Evolutionary conservation across 495 filamentous ascomycete genomes (phyloP).

Genomic region (Penicillium riverlandense): DNA sequence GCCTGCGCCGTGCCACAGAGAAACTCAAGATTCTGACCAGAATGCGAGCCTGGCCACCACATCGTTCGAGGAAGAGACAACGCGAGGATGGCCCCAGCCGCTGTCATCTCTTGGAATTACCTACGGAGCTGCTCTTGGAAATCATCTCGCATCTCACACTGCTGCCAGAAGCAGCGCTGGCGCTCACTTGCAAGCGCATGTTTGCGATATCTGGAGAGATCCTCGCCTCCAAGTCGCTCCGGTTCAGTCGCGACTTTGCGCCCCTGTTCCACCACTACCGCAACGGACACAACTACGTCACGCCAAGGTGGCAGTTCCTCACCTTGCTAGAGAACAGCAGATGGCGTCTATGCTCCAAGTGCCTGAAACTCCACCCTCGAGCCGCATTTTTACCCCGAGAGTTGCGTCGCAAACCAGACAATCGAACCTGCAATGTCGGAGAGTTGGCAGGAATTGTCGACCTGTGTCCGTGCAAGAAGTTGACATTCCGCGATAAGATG

Average conservation of each 20-base stretch:
- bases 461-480: constrained; percentile 40
- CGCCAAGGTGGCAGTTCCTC: constrained; percentile 37
- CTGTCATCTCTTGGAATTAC: constrained; percentile 35
- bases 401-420: constrained; percentile 28
- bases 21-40: constrained; percentile 25
- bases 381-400: constrained; percentile 29
- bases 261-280: constrained; percentile 40
- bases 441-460: constrained; percentile 36
- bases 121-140: constrained; percentile 36
- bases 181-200: constrained; percentile 39
- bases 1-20: constrained; percentile 23
- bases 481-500: constrained; percentile 37
- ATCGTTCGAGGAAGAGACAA: constrained; percentile 6
- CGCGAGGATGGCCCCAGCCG: constrained; percentile 12
- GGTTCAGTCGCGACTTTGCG: constrained; percentile 38
- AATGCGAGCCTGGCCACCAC: constrained; percentile 25
- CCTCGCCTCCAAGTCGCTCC: constrained; percentile 28
- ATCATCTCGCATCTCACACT: constrained; percentile 34
- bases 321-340: constrained; percentile 30
- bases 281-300: constrained; percentile 33
- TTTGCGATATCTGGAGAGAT: constrained; percentile 30
- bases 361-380: constrained; percentile 37
- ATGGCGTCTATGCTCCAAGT: constrained; percentile 38
- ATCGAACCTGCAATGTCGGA: constrained; percentile 33
- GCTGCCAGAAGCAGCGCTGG: constrained; percentile 34